These are phyloP conservation scores for Ceraceosorus guamensis DNA, from an alignment of 1,284 basidiomycete species.

Conservation along the genomic window DNA sequence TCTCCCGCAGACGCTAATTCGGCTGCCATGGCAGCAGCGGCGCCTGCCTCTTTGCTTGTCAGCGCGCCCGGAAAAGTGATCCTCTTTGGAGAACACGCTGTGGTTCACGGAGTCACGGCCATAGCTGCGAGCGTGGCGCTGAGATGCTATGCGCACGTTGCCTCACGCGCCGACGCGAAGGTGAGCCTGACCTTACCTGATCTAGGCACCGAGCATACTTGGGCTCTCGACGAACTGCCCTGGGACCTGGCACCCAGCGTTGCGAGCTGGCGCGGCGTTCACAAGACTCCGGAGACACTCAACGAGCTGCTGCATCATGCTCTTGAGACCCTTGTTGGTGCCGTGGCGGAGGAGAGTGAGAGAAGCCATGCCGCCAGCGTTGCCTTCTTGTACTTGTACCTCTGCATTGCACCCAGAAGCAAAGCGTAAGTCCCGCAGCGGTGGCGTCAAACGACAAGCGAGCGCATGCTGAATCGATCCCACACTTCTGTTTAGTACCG, in stretches of 20 bases:
- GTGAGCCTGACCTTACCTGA: conserved; percentile 74
- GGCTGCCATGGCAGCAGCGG: not conserved
- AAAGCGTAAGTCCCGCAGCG: conserved; percentile 52
- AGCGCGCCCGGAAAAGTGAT: conserved; percentile 90
- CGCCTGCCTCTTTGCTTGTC: conserved; percentile 20
- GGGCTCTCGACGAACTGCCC: conserved; percentile 71
- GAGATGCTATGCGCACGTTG: conserved; percentile 81
- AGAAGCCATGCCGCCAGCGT: conserved; percentile 59
- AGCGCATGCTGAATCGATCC: conserved; percentile 3
- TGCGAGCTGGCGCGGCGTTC: conserved; percentile 52
- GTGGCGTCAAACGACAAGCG: conserved; percentile 13
- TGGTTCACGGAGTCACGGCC: conserved; percentile 94
- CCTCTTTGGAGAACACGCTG: conserved; percentile 96
- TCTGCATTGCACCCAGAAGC: conserved; percentile 61
- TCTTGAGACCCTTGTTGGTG: conserved; percentile 22
- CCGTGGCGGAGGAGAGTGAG: conserved; percentile 23
- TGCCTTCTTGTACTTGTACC: conserved; percentile 90
- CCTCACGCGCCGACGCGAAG: conserved; percentile 66
- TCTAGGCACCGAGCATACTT: conserved; percentile 71
- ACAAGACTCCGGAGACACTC: conserved; percentile 57
- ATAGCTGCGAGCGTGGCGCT: conserved; percentile 90
- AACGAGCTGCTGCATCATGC: conserved; percentile 24
- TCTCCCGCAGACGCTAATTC: not conserved
- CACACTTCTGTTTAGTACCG: conserved; percentile 53
- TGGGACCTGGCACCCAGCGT: conserved; percentile 61